Evolutionary conservation across 768 basidiomycete genomes (phyloP).

Genomic region (Amylocystis lapponica): DNA sequence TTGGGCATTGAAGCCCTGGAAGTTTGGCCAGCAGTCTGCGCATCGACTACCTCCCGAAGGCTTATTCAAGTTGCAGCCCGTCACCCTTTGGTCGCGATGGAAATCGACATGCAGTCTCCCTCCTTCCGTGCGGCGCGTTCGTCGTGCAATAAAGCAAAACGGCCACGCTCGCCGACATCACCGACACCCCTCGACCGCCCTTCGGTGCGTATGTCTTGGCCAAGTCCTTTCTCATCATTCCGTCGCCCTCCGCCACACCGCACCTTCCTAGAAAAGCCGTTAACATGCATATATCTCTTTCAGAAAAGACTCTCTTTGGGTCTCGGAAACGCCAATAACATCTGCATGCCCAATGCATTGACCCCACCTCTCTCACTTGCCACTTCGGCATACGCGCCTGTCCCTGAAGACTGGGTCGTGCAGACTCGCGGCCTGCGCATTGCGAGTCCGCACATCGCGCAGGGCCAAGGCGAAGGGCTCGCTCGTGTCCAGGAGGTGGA

Average conservation of each 20-base stretch:
- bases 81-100: slow-evolving; percentile 1
- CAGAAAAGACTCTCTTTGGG: not conserved
- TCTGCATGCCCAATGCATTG: slow-evolving; percentile 9
- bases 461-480: slow-evolving; percentile 2
- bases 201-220: slow-evolving; percentile 33
- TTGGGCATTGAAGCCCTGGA: no score
- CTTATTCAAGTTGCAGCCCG: no score
- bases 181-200: slow-evolving; percentile 46
- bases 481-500: slow-evolving; percentile 1
- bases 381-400: slow-evolving; percentile 19
- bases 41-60: no score
- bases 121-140: not conserved
- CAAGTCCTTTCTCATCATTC: not conserved
- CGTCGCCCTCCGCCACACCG: no score
- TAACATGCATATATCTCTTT: not conserved
- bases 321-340: slow-evolving; percentile 52
- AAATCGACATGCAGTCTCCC: not conserved
- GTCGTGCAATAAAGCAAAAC: slow-evolving; percentile 34
- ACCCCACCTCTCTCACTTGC: slow-evolving; percentile 16
- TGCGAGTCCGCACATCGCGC: slow-evolving; percentile 37
- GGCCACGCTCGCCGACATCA: slow-evolving; percentile 58
- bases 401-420: slow-evolving; percentile 70
- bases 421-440: slow-evolving; percentile 67
- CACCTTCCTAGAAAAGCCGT: no score
- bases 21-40: no score